Base-by-base conservation (phyloP, 2,329 filamentous ascomycete species). In the Diaporthe australafricana region DNA sequence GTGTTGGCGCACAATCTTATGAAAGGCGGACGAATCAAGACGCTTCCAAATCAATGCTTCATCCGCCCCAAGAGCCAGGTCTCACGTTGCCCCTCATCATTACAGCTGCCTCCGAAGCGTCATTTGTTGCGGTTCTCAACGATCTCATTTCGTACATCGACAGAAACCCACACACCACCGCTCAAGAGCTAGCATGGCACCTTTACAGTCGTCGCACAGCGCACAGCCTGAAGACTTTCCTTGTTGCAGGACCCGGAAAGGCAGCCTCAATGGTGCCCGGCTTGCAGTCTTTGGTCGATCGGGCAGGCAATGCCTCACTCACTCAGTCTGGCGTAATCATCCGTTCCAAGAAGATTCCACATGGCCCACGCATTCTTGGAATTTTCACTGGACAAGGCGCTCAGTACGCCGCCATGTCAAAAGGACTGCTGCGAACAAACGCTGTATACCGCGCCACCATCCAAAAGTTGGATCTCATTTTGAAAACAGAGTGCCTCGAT, bases 361-460 rank as follows among this genome's bases (percentile, higher is more conserved):
- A 72, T 14, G 62, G 70, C n/a, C 76, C 78, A 1, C 79, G 74
- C 40, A 75, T 78, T 42, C 65, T 79, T 8, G 76, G 77, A 48
- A 76, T 83, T 30, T 86, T 86, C 76, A 85, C 83, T 0, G 84
- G 84, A 6, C 84, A 86, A 70, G 84, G 84, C 2, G 83, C 84
- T 0, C 84, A 86, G 62, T 86, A 84, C 81, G 76, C 79, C 2
- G 78, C 77, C 0, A 86, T 86, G 84, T 83, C 81, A 5, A 77
- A 77, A 6, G 77, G 76, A 1, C 72, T 83, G 11, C 60, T 83
- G 20, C 17, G 70, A 8, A 77, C 77, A 7, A 82, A 75, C 72
- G 35, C 72, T 1, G 74, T 78, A 8, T 85, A 82, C 66, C 78
- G 79, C 9, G 45, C 78, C 16, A 77, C 78, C 1, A 84, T 85